phyloP scores from a whole-genome alignment of 805 yeast genomes.

The Saccharomycopsis fermentans region DNA sequence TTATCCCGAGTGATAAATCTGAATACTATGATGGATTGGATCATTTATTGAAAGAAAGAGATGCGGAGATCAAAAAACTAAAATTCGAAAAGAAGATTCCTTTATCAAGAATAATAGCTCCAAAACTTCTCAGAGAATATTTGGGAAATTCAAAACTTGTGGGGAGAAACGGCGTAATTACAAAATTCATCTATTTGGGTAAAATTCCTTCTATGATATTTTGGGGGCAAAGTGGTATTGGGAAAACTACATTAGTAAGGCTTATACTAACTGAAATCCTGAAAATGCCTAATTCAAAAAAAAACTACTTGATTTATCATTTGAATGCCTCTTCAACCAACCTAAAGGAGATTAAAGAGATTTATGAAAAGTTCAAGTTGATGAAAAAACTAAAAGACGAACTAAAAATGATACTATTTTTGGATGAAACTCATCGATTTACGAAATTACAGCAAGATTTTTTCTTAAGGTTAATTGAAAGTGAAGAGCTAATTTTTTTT shows the following conservation, averaged over 20 bases:
- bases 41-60: constrained; percentile 11
- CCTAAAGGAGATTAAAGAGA: constrained; percentile 51
- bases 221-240: constrained; percentile 96
- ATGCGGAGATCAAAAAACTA: constrained; percentile 12
- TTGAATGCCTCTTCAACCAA: constrained; percentile 77
- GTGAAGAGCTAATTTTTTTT: constrained; percentile 69
- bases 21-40: constrained; percentile 16
- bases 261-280: constrained; percentile 25
- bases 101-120: constrained; percentile 74
- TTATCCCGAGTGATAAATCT: neutral
- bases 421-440: constrained; percentile 91
- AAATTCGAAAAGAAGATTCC: constrained; percentile 25
- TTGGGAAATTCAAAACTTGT: constrained; percentile 81
- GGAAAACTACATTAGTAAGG: constrained; percentile 75
- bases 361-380: constrained; percentile 35
- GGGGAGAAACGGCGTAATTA: constrained; percentile 51
- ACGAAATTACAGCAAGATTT: constrained; percentile 82
- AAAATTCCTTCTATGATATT: constrained; percentile 76
- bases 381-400: constrained; percentile 29
- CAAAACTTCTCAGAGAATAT: constrained; percentile 53
- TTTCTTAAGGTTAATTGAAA: constrained; percentile 73
- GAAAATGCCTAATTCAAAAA: constrained; percentile 18
- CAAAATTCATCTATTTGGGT: constrained; percentile 49
- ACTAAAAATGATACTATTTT: constrained; percentile 55
- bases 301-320: constrained; percentile 50